These are phyloP conservation scores for Hypsizygus marmoreus DNA, from an alignment of 768 basidiomycete species.

Conservation along the genomic window DNA sequence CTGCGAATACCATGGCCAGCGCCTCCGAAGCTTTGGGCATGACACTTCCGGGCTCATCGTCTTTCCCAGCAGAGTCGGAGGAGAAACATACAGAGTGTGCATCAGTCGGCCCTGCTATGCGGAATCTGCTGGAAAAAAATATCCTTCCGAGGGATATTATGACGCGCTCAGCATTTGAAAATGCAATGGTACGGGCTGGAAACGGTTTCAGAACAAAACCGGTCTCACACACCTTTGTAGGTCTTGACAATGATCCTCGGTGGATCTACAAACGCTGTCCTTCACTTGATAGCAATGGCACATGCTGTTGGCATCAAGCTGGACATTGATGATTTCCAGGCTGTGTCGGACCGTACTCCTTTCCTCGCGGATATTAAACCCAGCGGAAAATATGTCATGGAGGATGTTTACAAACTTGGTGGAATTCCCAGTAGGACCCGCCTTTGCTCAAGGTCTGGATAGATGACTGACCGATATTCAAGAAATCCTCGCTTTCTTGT, in stretches of 20 bases:
- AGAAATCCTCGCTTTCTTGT: constrained; percentile 85
- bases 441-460: constrained; percentile 7
- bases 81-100: constrained; percentile 89
- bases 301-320: constrained; percentile 92
- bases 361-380: constrained; percentile 98
- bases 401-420: constrained; percentile 93
- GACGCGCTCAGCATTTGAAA: constrained; percentile 96
- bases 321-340: constrained; percentile 90
- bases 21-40: constrained; percentile 95
- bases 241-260: constrained; percentile 96
- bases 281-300: constrained; percentile 96
- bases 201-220: no score
- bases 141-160: constrained; percentile 95
- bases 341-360: constrained; percentile 87
- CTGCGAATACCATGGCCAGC: constrained; percentile 97
- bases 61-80: constrained; percentile 89
- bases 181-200: constrained; percentile 91
- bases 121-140: constrained; percentile 85
- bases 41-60: constrained; percentile 95
- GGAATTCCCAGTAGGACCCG: constrained; percentile 85
- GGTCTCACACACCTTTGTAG: constrained; percentile 41
- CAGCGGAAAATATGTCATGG: constrained; percentile 98
- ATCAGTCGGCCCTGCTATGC: constrained; percentile 79
- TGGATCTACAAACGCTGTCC: constrained; percentile 96
- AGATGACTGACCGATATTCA: constrained; percentile 7